Evolutionary conservation across 306 rosid species (phyloP).

Genomic region (Castanopsis chinensis): DNA sequence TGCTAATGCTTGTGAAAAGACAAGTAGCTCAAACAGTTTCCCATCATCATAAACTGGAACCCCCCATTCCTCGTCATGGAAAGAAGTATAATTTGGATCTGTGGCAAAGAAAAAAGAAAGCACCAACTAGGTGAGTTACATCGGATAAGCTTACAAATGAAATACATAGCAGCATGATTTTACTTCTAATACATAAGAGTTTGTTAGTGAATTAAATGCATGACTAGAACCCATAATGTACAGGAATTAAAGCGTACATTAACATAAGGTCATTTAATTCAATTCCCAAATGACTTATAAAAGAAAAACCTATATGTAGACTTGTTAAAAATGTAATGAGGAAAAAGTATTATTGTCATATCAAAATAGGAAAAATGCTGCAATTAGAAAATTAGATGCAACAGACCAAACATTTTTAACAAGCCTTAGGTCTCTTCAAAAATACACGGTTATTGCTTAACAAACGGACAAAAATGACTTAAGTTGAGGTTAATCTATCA

Average conservation of each 20-base stretch:
- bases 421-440: background rate
- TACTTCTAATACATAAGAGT: background rate
- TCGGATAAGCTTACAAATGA: background rate
- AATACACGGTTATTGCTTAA: background rate
- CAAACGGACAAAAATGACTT: background rate
- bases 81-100: conserved; percentile 68
- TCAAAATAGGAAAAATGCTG: too few relatives aligned
- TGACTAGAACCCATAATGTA: background rate
- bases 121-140: background rate
- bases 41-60: conserved; percentile 68
- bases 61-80: conserved; percentile 97
- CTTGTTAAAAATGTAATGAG: background rate
- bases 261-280: background rate
- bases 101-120: conserved; percentile 14
- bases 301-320: background rate
- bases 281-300: background rate
- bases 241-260: background rate
- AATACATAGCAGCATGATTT: background rate
- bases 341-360: too few relatives aligned
- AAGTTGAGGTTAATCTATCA: background rate
- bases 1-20: conserved; percentile 84
- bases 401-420: background rate
- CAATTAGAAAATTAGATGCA: too few relatives aligned
- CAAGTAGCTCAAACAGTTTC: conserved; percentile 79
- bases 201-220: background rate